A percentile compares a stretch with the other conserved stretches of the same genome.
phyloP scores from a whole-genome alignment of 140 eudicot species.

The Senecio squalidus region DNA sequence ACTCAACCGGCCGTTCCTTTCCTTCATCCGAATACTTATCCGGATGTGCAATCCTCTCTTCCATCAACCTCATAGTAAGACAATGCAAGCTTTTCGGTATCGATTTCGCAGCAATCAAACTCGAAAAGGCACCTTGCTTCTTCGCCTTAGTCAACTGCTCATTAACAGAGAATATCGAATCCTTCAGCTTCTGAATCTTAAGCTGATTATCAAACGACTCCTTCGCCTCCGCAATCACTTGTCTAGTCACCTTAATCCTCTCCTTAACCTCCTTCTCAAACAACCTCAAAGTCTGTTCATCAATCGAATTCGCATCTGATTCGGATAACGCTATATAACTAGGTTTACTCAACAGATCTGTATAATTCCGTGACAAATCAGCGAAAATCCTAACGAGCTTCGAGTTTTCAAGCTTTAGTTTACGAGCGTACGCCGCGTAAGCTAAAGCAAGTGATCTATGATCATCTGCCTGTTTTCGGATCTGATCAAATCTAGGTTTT shows the following conservation, averaged over 20 bases:
- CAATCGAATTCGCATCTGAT: constrained; percentile 50
- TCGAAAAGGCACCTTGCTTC: constrained; percentile 93
- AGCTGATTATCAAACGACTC: constrained; percentile 91
- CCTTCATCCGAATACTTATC: constrained; percentile 86
- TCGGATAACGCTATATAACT: constrained; percentile 44
- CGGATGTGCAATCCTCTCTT: constrained; percentile 81
- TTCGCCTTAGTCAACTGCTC: constrained; percentile 87
- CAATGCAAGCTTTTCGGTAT: constrained; percentile 91
- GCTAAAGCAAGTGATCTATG: constrained; percentile 68
- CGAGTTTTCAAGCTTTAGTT: constrained; percentile 82
- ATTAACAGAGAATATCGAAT: constrained; percentile 71
- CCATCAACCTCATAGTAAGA: constrained; percentile 86
- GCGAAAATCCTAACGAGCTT: constrained; percentile 78
- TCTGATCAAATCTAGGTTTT: constrained; percentile 79
- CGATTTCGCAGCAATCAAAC: constrained; percentile 93
- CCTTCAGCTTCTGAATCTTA: constrained; percentile 90
- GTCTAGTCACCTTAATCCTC: constrained; percentile 75
- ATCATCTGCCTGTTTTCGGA: constrained; percentile 86
- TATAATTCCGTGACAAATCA: constrained; percentile 63
- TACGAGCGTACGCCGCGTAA: constrained; percentile 91
- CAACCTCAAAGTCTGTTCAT: constrained; percentile 54
- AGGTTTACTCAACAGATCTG: constrained; percentile 65
- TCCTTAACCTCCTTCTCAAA: constrained; percentile 94
- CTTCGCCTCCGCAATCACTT: constrained; percentile 79
- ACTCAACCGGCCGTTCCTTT: constrained; percentile 51